These are phyloP conservation scores for Actinomucor elegans DNA, from an alignment of 371 early-diverging fungal species.

Conservation along the genomic window DNA sequence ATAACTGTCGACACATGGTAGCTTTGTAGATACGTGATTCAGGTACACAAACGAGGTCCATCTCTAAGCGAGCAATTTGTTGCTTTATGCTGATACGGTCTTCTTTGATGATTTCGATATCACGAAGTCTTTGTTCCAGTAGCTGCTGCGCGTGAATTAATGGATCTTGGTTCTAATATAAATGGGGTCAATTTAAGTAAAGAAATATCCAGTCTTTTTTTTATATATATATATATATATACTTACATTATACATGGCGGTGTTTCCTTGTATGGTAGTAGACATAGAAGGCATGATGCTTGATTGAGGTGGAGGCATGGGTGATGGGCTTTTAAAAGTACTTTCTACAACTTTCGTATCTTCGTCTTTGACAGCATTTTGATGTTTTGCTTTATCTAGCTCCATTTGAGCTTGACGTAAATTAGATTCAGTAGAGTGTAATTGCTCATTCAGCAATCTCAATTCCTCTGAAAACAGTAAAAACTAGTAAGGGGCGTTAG, in stretches of 20 bases:
- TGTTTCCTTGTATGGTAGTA: neutral
- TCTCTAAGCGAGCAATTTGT: conserved; percentile 33
- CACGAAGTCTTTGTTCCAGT: conserved; percentile 30
- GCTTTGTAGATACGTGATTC: conserved; percentile 39
- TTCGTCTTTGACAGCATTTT: conserved; percentile 2
- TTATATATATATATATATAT: no score
- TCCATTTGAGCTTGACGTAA: conserved; percentile 13
- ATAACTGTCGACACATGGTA: conserved; percentile 29
- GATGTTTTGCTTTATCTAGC: conserved; percentile 5
- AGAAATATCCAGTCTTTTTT: no score
- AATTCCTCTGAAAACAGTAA: conserved; percentile 23
- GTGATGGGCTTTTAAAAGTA: no score
- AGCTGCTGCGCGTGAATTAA: conserved; percentile 23
- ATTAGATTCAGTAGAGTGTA: conserved; percentile 10
- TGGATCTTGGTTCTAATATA: conserved; percentile 26
- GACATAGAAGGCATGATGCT: neutral
- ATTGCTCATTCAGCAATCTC: conserved; percentile 9
- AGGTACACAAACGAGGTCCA: conserved; percentile 37
- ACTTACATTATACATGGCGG: conserved; percentile 1
- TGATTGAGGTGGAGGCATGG: neutral
- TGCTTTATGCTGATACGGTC: conserved; percentile 41
- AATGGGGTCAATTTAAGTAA: no score
- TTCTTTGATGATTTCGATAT: conserved; percentile 43
- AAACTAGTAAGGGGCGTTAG: conserved; percentile 9
- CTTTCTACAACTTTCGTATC: conserved; percentile 1